Conservation (phyloP, 2,329 filamentous ascomycete species). For the Pestalotiopsis sp. region DNA sequence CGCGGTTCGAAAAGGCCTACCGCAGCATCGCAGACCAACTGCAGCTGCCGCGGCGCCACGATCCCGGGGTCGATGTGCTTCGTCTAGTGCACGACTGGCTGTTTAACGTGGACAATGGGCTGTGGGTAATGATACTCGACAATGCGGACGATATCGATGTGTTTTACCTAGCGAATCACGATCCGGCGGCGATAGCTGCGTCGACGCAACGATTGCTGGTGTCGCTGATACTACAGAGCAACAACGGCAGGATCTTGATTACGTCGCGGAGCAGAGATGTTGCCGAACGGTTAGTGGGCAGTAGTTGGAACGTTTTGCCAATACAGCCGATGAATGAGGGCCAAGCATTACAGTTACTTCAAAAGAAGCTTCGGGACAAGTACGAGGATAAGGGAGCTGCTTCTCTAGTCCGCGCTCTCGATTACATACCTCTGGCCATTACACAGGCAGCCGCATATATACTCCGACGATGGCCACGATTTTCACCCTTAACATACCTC, state of each 20-base stretch:
- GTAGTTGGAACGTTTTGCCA: neutral
- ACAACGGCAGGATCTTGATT: neutral
- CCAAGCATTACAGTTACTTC: neutral
- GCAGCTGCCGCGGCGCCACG: slow-evolving; percentile 26
- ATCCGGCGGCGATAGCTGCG: slow-evolving; percentile 10
- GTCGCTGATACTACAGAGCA: slow-evolving; percentile 26
- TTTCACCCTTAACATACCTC: slow-evolving; percentile 38
- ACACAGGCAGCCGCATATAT: slow-evolving; percentile 37
- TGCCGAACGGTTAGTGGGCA: neutral
- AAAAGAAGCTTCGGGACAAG: neutral
- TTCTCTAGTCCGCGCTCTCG: neutral
- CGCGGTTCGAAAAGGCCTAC: slow-evolving; percentile 34
- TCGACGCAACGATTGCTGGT: slow-evolving; percentile 15
- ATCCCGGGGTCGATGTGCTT: neutral
- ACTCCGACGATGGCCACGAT: slow-evolving; percentile 22
- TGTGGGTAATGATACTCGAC: slow-evolving; percentile 39
- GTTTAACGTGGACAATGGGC: slow-evolving; percentile 24
- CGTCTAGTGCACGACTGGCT: slow-evolving; percentile 33
- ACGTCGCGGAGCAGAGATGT: neutral
- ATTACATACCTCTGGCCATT: slow-evolving; percentile 32
- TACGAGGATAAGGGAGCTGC: neutral
- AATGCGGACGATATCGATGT: slow-evolving; percentile 33
- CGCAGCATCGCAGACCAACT: slow-evolving; percentile 31
- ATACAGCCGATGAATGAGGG: neutral
- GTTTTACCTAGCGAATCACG: slow-evolving; percentile 23